Conservation (phyloP, 768 basidiomycete genomes). For the Tricholoma hemisulphureum region DNA sequence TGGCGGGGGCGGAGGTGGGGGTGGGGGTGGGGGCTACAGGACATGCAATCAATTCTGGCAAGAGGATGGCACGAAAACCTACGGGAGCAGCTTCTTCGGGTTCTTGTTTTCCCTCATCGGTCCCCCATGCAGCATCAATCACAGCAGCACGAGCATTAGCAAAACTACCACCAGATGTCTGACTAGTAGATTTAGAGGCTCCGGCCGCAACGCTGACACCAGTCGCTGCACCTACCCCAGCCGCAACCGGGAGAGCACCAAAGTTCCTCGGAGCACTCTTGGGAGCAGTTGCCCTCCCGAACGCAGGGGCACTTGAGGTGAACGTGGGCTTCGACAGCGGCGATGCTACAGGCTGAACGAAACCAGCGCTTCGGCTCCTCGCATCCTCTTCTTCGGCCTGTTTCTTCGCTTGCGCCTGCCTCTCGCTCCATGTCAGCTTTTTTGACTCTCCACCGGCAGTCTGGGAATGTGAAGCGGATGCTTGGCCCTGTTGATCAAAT, state of each 20-base stretch:
- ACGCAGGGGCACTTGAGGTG: conserved; percentile 47
- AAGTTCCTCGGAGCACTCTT: conserved; percentile 42
- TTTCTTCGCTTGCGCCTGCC: conserved; percentile 89
- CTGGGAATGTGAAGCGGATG: conserved; percentile 26
- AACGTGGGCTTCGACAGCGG: conserved; percentile 36
- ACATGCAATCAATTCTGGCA: background rate
- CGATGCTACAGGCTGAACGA: conserved; percentile 37
- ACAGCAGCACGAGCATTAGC: conserved; percentile 27
- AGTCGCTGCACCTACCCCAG: conserved; percentile 26
- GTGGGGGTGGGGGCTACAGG: conserved; percentile 28
- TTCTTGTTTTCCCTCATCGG: conserved; percentile 27
- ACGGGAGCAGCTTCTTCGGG: conserved; percentile 23
- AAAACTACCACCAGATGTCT: conserved; percentile 13
- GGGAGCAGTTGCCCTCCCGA: conserved; percentile 42
- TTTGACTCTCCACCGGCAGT: conserved; percentile 45
- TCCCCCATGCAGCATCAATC: conserved; percentile 31
- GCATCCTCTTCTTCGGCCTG: conserved; percentile 78
- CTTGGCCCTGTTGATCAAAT: conserved; percentile 49
- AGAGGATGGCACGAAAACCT: background rate
- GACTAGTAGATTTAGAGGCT: conserved; percentile 32
- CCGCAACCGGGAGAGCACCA: conserved; percentile 30
- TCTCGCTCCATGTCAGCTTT: conserved; percentile 92
- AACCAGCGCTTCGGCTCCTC: conserved; percentile 56
- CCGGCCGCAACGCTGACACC: conserved; percentile 38
- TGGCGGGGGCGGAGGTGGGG: conserved; percentile 41